Base-by-base conservation (phyloP, 1,139 yeast species). In the Debaryomyces nepalensis region DNA sequence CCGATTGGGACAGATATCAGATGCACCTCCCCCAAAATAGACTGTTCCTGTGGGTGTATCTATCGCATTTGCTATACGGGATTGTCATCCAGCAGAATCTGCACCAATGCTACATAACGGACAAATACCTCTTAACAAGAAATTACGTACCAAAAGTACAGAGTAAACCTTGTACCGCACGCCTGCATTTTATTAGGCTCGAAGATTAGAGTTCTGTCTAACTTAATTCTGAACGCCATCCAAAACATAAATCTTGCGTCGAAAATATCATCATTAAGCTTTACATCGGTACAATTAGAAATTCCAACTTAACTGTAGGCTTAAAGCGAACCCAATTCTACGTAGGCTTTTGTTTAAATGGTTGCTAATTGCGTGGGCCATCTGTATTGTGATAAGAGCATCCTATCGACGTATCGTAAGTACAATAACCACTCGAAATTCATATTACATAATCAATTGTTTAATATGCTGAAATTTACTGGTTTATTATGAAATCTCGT, bases 401-500 rank as follows among this genome's bases (percentile, higher is more conserved):
- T 29, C 12, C 21, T 10, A 29, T 16, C 32, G 32, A 29, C 18
- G 21, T 27, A 16, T 29, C 21, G 32, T 16, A 29, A 29, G 32
- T 29, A 29, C 32, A 29, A 29, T 29, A 18, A 21, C n/a, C 4
- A 22, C 24, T 22, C 24, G 24, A 22, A 22, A 22, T 22, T 22
- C 9, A 10, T 4, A 11, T 29, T 29, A 29, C 12, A 9, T 29
- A 29, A 29, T 15, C 32, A n/a, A 7, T 29, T 29, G 32, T 29
- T 26, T 18, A 5, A 18, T 8, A 24, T 18, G 15, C 29, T 23
- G 30, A 5, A 15, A 16, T 16, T 34, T 34, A 34, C 37, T 11
- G 29, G 2, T 8, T 19, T 34, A 34, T 34, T 34, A 24, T 22
- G 26, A 24, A 15, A 18, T 24, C 27, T 34, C 29, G 30, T 29